Percentiles rank a stretch among this genome's conserved stretches.
These are phyloP conservation scores for Xylaria polymorpha DNA, from an alignment of 2,329 filamentous ascomycete species.

Conservation along the genomic window DNA sequence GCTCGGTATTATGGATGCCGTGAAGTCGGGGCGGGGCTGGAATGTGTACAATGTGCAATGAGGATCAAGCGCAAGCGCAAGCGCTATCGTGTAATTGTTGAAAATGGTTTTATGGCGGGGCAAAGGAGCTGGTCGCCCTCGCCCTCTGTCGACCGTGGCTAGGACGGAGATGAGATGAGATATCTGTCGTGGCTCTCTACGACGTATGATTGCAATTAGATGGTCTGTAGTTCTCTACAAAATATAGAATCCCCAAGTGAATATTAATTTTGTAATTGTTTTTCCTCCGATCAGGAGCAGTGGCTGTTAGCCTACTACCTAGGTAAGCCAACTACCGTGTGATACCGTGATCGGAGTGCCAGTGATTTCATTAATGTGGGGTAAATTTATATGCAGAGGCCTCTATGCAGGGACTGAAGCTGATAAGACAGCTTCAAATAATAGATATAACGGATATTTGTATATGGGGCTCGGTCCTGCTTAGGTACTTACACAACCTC, in stretches of 20 bases:
- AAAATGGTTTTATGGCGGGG: constrained; percentile 27
- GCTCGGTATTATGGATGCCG: neutral
- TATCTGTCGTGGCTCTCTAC: neutral
- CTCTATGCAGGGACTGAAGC: too few species aligned
- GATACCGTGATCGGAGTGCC: constrained; percentile 28
- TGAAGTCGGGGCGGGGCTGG: neutral
- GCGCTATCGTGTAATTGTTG: constrained; percentile 15
- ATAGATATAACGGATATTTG: constrained; percentile 1
- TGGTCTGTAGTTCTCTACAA: neutral
- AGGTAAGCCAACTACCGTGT: constrained; percentile 20
- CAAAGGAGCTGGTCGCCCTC: constrained; percentile 1
- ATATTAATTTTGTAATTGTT: neutral
- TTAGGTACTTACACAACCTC: neutral
- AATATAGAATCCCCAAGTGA: neutral
- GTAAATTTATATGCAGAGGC: neutral
- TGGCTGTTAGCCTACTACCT: neutral
- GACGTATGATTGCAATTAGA: neutral
- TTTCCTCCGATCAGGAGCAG: neutral
- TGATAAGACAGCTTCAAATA: neutral
- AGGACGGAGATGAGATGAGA: neutral
- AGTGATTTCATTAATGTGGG: constrained; percentile 34
- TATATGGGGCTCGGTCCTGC: neutral
- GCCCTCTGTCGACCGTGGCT: constrained; percentile 2
- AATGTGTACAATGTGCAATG: neutral
- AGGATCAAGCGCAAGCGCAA: constrained; percentile 3